Evolutionary conservation across 1,284 basidiomycete species (phyloP), one percentile per base, ranked within the genome.

Genomic region (Rhizoctonia solani): DNA sequence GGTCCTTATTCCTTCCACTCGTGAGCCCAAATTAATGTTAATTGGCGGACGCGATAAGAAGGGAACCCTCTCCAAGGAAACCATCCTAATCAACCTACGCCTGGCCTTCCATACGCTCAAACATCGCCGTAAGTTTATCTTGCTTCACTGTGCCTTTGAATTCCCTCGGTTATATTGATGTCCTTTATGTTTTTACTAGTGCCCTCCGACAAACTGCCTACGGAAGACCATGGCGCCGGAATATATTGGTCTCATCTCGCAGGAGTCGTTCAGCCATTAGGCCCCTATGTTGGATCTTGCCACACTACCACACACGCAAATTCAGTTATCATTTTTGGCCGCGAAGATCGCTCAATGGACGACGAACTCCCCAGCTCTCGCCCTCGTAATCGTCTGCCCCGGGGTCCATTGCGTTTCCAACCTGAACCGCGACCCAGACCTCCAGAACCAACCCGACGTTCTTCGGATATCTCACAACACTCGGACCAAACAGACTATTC

Each of bases 41-140:
- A 44, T 69, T 9, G 68, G 59, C 9, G 67, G 67, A 4, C 54
- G 54, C 25, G 59, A 63, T 41, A 63, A 41, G 19, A 50, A 19
- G 4, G 59, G 59, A 16, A 49, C 34, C 21, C 30, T 42, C 4
- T 52, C 59, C 8, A 63, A 63, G 37, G 49, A 52, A n/a, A 27
- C 59, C 16, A 19, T 63, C 3, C 27, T 63, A 37, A 63, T 63
- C 14, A 49, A 63, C 19, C 34, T 63, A 19, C 34, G 25, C 23
- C 23, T 29, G n/a, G 59, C 59, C 3, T 53, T 52, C 37, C 59
- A 63, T 19, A 41, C 59, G 50, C 59, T 63, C 9, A 63, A 25
- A 25, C 29, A 53, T 27, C 34, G 30, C 13, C 44, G 44, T 19
- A 46, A 46, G 13, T 9, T 46, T 46, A 46, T 46, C 19, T 21